These are phyloP conservation scores for Mrakia gelida DNA, from an alignment of 768 basidiomycete genomes.

Conservation along the genomic window DNA sequence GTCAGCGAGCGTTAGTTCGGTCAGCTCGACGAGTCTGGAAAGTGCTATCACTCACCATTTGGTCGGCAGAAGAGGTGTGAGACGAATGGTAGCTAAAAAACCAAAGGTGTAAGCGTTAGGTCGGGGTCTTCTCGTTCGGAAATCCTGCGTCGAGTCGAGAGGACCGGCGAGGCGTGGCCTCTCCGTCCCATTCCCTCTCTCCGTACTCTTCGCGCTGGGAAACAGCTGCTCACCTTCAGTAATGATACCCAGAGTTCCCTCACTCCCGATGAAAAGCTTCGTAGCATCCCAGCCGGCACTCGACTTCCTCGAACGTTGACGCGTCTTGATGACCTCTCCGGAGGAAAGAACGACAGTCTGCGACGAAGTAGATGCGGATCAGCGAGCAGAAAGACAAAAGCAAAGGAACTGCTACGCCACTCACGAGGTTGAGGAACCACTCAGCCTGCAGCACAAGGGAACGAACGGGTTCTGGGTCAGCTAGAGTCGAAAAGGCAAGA, in stretches of 20 bases:
- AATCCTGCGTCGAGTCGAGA: no score
- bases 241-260: constrained; percentile 79
- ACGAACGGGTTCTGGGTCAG: no score
- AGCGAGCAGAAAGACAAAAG: neutral
- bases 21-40: no score
- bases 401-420: constrained; percentile 36
- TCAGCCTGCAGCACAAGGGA: constrained; percentile 49
- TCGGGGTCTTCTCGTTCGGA: no score
- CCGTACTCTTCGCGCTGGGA: no score
- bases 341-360: constrained; percentile 84
- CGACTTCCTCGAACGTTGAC: constrained; percentile 44
- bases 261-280: constrained; percentile 28
- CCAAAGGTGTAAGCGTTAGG: neutral
- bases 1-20: neutral
- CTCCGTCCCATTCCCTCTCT: no score
- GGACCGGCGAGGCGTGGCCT: no score
- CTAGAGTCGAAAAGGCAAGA: no score
- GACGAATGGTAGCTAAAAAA: constrained; percentile 65
- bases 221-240: constrained; percentile 59
- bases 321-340: constrained; percentile 86
- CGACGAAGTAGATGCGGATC: neutral
- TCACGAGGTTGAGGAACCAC: constrained; percentile 76
- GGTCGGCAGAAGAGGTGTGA: constrained; percentile 74
- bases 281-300: constrained; percentile 31
- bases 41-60: constrained; percentile 50